These are phyloP conservation scores for Biscogniauxia mediterranea DNA, from an alignment of 2,329 filamentous ascomycete species.

Conservation along the genomic window DNA sequence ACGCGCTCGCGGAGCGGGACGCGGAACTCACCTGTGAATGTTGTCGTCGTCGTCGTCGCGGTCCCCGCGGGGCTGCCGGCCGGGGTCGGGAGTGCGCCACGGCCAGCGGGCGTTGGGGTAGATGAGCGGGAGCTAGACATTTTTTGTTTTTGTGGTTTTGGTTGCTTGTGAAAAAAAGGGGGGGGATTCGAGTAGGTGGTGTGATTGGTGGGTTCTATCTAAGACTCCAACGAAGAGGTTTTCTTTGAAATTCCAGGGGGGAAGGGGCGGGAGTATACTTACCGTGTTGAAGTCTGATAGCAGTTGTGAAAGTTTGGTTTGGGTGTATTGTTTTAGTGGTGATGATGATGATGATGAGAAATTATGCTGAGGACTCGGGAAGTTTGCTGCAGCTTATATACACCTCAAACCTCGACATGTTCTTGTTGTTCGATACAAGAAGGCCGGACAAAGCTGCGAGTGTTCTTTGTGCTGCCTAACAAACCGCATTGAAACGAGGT, in stretches of 20 bases:
- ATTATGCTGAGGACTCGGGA: neutral
- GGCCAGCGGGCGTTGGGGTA: neutral
- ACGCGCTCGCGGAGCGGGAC: slow-evolving; percentile 15
- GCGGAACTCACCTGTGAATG: slow-evolving; percentile 23
- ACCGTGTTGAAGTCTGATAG: neutral
- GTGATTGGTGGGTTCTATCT: neutral
- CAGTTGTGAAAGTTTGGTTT: neutral
- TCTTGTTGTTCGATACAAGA: too few species aligned
- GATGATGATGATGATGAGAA: neutral
- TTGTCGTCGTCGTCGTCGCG: neutral
- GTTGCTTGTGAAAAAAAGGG: neutral
- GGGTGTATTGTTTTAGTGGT: neutral
- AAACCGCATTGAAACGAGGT: too few species aligned
- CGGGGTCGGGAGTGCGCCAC: neutral
- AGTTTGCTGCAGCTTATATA: too few species aligned
- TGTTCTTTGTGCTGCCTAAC: too few species aligned
- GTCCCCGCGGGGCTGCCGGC: neutral
- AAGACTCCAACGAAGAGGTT: neutral
- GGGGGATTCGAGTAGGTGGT: neutral
- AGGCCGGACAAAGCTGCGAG: too few species aligned
- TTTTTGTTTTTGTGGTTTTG: neutral
- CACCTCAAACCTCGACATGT: too few species aligned
- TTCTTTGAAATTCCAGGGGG: neutral
- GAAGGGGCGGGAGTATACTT: neutral
- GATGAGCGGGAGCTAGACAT: neutral